Evolutionary conservation across 176 grass and related monocot genomes (phyloP).

Genomic region (Oryza coarctata): DNA sequence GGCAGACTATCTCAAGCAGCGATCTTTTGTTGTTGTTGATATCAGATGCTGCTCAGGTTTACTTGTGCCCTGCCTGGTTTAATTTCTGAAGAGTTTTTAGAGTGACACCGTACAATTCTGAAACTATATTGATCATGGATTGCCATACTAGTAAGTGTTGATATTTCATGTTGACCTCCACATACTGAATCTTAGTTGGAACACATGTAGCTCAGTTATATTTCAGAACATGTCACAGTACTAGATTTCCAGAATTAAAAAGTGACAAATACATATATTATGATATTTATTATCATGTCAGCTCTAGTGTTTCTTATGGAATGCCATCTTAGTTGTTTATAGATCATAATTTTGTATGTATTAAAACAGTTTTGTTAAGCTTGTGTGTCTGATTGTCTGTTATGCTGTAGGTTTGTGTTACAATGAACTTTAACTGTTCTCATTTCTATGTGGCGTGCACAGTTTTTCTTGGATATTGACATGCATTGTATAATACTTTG

Average conservation of each 20-base stretch:
- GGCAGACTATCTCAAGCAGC: slow-evolving; percentile 66
- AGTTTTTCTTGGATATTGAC: not conserved
- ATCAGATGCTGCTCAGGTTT: slow-evolving; percentile 83
- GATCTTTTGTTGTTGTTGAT: slow-evolving; percentile 81
- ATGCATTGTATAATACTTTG: slow-evolving; percentile 6
- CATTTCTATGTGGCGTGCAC: not conserved
- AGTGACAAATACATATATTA: not conserved
- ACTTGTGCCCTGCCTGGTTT: not conserved
- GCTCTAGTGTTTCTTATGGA: not conserved
- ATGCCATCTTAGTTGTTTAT: not conserved
- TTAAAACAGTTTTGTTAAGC: not conserved
- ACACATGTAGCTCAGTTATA: not conserved
- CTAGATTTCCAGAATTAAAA: not conserved
- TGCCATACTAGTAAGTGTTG: not conserved
- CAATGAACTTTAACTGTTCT: not conserved
- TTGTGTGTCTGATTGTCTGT: not conserved
- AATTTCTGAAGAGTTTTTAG: not conserved
- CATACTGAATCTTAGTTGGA: slow-evolving; percentile 9
- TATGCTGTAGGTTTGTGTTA: not conserved
- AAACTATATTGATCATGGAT: not conserved
- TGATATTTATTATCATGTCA: not conserved
- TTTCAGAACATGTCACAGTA: not conserved
- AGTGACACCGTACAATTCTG: not conserved
- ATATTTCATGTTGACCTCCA: not conserved
- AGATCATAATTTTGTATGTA: not conserved